phyloP scores from a whole-genome alignment of 108 stramenopile genomes.

The Stephanodiscus triporus region DNA sequence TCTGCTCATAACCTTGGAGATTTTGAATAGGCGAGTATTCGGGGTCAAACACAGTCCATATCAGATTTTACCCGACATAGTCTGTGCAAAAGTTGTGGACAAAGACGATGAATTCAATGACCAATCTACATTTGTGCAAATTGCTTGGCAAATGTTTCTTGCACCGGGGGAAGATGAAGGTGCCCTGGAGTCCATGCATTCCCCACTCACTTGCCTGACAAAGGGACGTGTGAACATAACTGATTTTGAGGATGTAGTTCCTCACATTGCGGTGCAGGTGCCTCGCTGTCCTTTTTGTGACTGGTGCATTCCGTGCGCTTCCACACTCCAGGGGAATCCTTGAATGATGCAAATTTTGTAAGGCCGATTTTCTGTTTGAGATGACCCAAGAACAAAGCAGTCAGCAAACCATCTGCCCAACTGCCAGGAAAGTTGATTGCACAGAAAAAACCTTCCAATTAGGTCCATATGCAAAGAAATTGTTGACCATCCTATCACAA shows the following conservation, averaged over 20 bases:
- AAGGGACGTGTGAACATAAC: too few relatives aligned
- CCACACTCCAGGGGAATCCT: not conserved
- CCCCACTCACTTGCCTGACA: too few relatives aligned
- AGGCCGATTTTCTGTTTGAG: not conserved
- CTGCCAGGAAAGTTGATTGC: too few relatives aligned
- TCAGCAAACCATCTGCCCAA: too few relatives aligned
- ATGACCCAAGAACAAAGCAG: not conserved
- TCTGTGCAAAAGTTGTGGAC: constrained; percentile 20
- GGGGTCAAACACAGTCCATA: constrained; percentile 20
- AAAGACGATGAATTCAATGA: constrained; percentile 13
- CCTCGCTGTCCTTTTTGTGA: too few relatives aligned
- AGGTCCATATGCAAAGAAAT: too few relatives aligned
- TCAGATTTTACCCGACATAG: constrained; percentile 1
- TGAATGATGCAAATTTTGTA: constrained; percentile 4
- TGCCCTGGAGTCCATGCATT: too few relatives aligned
- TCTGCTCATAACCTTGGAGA: constrained; percentile 9
- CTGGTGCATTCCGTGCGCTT: constrained; percentile 1
- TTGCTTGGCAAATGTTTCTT: constrained; percentile 6
- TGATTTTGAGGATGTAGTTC: constrained; percentile 1
- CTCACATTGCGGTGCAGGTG: constrained; percentile 10
- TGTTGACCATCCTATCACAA: too few relatives aligned
- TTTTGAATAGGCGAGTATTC: constrained; percentile 1
- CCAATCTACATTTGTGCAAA: not conserved
- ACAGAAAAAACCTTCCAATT: too few relatives aligned
- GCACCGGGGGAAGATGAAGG: constrained; percentile 16